A percentile compares a stretch with the other conserved stretches of the same genome.
These are phyloP conservation scores for Macrocybe gigantea DNA, from an alignment of 768 basidiomycete genomes.

Conservation along the genomic window DNA sequence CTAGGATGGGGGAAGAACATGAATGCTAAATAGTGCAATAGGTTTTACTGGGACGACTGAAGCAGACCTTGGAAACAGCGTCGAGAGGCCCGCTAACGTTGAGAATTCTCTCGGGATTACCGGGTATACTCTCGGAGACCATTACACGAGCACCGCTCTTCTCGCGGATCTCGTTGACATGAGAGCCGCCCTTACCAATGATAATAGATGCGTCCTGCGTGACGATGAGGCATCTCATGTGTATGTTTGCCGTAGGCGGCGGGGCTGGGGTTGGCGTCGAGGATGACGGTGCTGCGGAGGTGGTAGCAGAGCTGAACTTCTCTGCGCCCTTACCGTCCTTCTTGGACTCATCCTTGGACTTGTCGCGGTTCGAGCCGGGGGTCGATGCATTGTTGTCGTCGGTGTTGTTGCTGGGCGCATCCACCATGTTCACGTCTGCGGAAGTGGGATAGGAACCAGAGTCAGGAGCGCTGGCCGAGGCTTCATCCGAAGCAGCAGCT, in stretches of 20 bases:
- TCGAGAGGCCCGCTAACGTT: constrained; percentile 96
- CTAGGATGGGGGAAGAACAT: constrained; percentile 30
- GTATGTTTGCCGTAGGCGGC: constrained; percentile 78
- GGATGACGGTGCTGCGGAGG: constrained; percentile 45
- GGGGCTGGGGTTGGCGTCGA: constrained; percentile 34
- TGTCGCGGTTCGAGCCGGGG: constrained; percentile 37
- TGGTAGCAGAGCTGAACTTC: constrained; percentile 40
- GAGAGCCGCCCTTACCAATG: constrained; percentile 92
- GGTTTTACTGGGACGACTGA: background rate
- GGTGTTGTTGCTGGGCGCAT: constrained; percentile 42
- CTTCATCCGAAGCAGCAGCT: constrained; percentile 57
- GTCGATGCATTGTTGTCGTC: constrained; percentile 62
- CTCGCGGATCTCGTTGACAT: constrained; percentile 98
- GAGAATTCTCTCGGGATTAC: constrained; percentile 97
- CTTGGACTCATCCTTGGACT: constrained; percentile 33
- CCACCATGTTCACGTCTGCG: constrained; percentile 64
- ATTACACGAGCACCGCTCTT: constrained; percentile 95
- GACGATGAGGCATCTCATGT: constrained; percentile 97
- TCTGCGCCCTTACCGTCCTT: constrained; percentile 26
- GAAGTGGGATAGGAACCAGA: constrained; percentile 33
- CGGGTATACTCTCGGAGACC: constrained; percentile 97
- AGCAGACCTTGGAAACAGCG: constrained; percentile 91
- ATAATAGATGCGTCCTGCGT: constrained; percentile 99
- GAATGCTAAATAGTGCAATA: background rate
- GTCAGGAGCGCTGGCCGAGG: constrained; percentile 42